A percentile compares a stretch with the other conserved stretches of the same genome.
Conservation (phyloP, 805 yeast species). For the Ogataea trehaloabstinens region DNA sequence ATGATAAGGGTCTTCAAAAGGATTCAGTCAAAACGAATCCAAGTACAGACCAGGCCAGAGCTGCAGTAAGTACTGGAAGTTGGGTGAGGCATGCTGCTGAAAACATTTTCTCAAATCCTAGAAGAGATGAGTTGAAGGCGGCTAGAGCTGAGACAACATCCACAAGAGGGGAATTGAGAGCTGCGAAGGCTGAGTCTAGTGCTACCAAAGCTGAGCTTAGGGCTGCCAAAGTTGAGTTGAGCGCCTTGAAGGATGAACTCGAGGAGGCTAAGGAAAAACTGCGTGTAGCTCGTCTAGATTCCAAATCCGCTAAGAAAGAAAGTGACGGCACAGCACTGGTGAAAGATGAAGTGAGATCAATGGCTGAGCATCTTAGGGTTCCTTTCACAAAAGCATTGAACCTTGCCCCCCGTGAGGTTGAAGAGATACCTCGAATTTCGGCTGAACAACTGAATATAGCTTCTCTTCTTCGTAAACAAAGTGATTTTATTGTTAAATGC, state of each 20-base stretch:
- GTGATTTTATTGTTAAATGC: not conserved
- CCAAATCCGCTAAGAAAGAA: not conserved
- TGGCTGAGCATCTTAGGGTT: not conserved
- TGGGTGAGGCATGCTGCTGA: constrained; percentile 3
- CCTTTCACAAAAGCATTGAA: not conserved
- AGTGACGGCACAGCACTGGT: not conserved
- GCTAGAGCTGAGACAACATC: constrained; percentile 1
- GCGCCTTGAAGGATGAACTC: constrained; percentile 2
- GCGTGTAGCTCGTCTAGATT: not conserved
- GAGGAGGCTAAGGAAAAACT: not conserved
- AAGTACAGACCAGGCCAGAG: not conserved
- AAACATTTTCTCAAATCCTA: constrained; percentile 1
- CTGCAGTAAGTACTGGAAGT: not conserved
- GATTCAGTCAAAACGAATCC: not conserved
- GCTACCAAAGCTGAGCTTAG: constrained; percentile 1
- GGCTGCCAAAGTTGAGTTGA: not conserved
- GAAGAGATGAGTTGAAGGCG: not conserved
- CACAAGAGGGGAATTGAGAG: not conserved
- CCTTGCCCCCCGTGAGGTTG: not conserved
- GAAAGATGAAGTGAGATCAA: not conserved
- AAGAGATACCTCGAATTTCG: not conserved
- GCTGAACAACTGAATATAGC: not conserved
- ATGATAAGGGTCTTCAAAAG: too few species aligned
- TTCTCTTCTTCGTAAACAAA: not conserved
- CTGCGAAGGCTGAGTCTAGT: constrained; percentile 1